Evolutionary conservation across 345 rosid genomes (phyloP).

Genomic region (Rhodamnia argentea): DNA sequence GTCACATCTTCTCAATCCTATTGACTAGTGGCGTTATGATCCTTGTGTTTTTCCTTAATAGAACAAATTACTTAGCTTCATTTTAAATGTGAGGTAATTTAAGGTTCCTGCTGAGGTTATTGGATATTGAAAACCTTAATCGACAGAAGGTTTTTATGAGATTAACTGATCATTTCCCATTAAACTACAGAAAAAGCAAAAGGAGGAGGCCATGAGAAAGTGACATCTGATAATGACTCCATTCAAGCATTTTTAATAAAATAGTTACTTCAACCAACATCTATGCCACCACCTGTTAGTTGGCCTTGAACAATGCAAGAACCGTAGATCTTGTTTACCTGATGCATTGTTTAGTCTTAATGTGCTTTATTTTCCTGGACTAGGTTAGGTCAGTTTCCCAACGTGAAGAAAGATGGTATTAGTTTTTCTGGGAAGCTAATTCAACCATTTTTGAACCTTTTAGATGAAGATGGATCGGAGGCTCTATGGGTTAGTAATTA

Average conservation of each 20-base stretch:
- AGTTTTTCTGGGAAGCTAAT: conserved; percentile 48
- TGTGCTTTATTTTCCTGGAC: conserved; percentile 3
- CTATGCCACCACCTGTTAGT: not conserved
- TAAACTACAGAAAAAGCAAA: not conserved
- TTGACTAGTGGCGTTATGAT: not conserved
- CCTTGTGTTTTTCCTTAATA: not conserved
- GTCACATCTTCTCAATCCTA: not conserved
- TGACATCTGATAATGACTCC: not conserved
- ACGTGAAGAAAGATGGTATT: conserved; percentile 58
- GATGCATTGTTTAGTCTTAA: not conserved
- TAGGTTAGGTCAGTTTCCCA: conserved; percentile 68
- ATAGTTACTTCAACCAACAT: not conserved
- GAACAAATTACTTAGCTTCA: not conserved
- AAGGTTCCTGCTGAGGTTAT: not conserved
- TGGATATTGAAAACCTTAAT: not conserved
- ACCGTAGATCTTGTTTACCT: not conserved
- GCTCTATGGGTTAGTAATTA: conserved; percentile 43
- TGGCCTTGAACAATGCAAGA: not conserved
- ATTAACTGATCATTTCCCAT: not conserved
- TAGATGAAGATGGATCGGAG: conserved; percentile 60
- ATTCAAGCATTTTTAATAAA: not conserved
- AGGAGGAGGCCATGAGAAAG: not conserved
- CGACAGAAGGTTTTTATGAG: not conserved
- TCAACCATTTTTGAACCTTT: conserved; percentile 56
- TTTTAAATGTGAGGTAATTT: not conserved